These are phyloP conservation scores for Chlamydomonas urium DNA, from an alignment of 139 green algal species.

Conservation along the genomic window DNA sequence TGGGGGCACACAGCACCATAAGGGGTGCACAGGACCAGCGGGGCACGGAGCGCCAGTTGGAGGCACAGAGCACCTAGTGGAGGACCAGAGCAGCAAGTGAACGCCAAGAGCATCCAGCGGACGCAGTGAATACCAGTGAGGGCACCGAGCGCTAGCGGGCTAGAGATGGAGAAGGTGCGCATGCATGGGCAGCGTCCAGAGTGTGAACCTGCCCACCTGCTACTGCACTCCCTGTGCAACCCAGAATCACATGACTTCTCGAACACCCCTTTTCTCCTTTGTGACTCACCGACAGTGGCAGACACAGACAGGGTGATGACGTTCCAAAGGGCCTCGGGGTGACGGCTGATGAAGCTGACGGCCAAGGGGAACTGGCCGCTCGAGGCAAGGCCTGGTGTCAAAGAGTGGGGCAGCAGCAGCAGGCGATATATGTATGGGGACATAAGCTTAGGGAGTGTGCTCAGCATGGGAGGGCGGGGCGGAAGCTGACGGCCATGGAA, in stretches of 20 bases:
- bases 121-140: background rate
- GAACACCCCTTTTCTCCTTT: no score
- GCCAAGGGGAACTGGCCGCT: constrained; percentile 57
- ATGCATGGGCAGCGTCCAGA: background rate
- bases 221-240: background rate
- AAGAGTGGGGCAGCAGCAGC: background rate
- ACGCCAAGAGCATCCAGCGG: background rate
- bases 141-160: background rate
- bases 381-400: constrained; percentile 5
- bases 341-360: constrained; percentile 56
- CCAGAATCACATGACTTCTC: background rate
- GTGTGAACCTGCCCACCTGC: background rate
- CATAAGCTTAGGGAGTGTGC: no score
- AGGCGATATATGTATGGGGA: background rate
- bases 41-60: background rate
- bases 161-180: no score
- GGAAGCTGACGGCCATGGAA: background rate
- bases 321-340: constrained; percentile 55
- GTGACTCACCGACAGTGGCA: constrained; percentile 51
- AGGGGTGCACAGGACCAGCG: background rate
- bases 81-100: background rate
- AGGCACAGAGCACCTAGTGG: background rate
- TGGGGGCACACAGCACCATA: background rate
- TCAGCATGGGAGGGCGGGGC: background rate
- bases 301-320: constrained; percentile 64